Conservation (phyloP, 805 yeast species). For the Myxozyma neotropica region DNA sequence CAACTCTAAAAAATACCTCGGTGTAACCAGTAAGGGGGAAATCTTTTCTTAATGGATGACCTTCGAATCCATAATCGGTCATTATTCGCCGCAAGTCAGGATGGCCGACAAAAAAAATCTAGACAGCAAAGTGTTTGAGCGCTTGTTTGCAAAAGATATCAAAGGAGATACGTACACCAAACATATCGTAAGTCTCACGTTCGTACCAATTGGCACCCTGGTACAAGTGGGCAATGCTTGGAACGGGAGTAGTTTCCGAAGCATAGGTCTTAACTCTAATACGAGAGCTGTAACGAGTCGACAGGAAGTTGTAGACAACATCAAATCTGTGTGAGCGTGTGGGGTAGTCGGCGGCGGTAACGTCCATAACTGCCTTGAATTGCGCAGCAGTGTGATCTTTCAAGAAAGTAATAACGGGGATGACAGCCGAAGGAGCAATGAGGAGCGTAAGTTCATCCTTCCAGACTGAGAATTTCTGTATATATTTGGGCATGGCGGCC, state of each 20-base stretch:
- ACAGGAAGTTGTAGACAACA: slow-evolving; percentile 78
- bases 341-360: slow-evolving; percentile 87
- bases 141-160: not conserved
- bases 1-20: slow-evolving; percentile 44
- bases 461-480: slow-evolving; percentile 87
- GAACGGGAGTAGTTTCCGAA: slow-evolving; percentile 78
- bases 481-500: slow-evolving; percentile 75
- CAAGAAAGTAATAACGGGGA: slow-evolving; percentile 70
- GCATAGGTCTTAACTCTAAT: slow-evolving; percentile 89
- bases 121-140: not conserved
- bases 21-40: slow-evolving; percentile 93
- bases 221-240: slow-evolving; percentile 69
- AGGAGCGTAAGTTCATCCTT: slow-evolving; percentile 80
- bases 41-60: slow-evolving; percentile 88
- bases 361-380: slow-evolving; percentile 74
- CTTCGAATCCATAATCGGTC: slow-evolving; percentile 92
- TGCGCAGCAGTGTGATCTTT: slow-evolving; percentile 80
- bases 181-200: slow-evolving; percentile 85
- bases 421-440: slow-evolving; percentile 73
- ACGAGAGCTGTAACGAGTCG: slow-evolving; percentile 81
- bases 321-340: slow-evolving; percentile 82
- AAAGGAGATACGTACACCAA: slow-evolving; percentile 52
- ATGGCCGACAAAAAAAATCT: slow-evolving; percentile 77
- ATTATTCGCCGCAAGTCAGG: slow-evolving; percentile 87
- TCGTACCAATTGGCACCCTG: slow-evolving; percentile 90